Conservation (phyloP, 768 basidiomycete species). For the Exsudoporus frostii region DNA sequence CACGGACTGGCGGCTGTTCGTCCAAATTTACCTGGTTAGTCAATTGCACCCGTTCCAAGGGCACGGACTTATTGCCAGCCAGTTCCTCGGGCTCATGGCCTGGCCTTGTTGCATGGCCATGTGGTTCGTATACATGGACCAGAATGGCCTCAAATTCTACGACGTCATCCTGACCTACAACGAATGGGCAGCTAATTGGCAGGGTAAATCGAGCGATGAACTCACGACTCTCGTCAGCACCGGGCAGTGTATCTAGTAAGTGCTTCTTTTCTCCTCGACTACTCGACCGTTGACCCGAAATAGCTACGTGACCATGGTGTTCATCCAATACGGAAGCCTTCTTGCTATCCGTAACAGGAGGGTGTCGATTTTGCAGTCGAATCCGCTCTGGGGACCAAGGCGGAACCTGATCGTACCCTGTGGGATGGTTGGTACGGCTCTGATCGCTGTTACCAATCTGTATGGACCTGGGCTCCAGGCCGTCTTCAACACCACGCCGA, state of each 20-base stretch:
- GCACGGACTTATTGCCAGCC: conserved; percentile 1
- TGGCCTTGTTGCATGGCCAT: conserved; percentile 46
- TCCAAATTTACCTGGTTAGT: conserved; percentile 46
- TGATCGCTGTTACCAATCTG: conserved; percentile 43
- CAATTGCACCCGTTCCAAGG: not conserved
- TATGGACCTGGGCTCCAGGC: conserved; percentile 44
- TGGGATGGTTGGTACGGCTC: conserved; percentile 39
- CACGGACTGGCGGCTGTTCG: conserved; percentile 46
- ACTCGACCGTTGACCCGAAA: not conserved
- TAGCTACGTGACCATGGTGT: conserved; percentile 48
- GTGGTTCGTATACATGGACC: conserved; percentile 39
- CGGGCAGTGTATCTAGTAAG: conserved; percentile 48
- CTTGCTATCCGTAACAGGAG: conserved; percentile 45
- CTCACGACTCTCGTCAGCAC: conserved; percentile 36
- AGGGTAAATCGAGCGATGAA: conserved; percentile 30
- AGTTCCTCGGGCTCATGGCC: conserved; percentile 45
- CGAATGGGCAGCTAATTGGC: conserved; percentile 37
- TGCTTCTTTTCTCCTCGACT: not conserved
- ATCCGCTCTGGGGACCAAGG: conserved; percentile 47
- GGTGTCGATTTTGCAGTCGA: conserved; percentile 41
- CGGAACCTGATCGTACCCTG: conserved; percentile 38
- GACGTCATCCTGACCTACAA: conserved; percentile 42
- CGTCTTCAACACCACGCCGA: conserved; percentile 42
- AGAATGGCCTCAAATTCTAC: conserved; percentile 37
- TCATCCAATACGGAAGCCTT: conserved; percentile 42